Evolutionary conservation across 106 monocot species (phyloP), one percentile per base, ranked within the genome.

Genomic region (Vanilla planifolia): DNA sequence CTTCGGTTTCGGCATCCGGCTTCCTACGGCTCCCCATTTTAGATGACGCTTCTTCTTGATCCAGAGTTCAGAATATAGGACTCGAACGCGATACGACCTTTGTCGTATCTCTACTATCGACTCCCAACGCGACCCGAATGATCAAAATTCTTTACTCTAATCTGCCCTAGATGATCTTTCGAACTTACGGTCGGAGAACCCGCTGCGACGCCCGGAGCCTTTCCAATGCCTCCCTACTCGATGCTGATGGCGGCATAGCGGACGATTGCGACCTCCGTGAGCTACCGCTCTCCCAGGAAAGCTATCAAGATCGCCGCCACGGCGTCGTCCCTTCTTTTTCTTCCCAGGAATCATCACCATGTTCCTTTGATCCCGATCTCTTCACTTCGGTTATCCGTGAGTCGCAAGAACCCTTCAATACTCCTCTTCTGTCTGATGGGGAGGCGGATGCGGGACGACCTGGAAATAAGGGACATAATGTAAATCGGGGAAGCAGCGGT

Each of bases 151-250:
- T 5, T 16, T 28, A n/a, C 30, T 0, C 30, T 6, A 32, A 2
- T 30, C 53, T 16, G 51, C 51, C 52, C 24, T 27, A 25, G 40
- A 93, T 88, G 93, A 84, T 93, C 63, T 79, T 88, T 24, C 84
- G 93, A 15, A 93, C 88, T n/a, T 93, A 93, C 85, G 68, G 47
- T 43, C 88, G 93, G 29, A 60, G 88, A 21, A 59, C 39, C 58
- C 77, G 81, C 63, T 71, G 60, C 51, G 47, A 29, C 22, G 59
- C 42, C 24, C 68, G 60, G 37, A 52, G 40, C 62, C 42, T 43
- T 55, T 74, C 75, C 66, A 71, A 65, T 42, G 51, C 46, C 33
- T 28, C 40, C 27, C 43, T 48, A 24, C 64, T 63, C 61, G 74
- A 64, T 48, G 59, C 29, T 23, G 59, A 46, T 2, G 67, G 61